Percentiles rank a stretch among this genome's conserved stretches.
Evolutionary conservation across 139 green algal genomes (phyloP).

Genomic region (Picochlorum sp.): DNA sequence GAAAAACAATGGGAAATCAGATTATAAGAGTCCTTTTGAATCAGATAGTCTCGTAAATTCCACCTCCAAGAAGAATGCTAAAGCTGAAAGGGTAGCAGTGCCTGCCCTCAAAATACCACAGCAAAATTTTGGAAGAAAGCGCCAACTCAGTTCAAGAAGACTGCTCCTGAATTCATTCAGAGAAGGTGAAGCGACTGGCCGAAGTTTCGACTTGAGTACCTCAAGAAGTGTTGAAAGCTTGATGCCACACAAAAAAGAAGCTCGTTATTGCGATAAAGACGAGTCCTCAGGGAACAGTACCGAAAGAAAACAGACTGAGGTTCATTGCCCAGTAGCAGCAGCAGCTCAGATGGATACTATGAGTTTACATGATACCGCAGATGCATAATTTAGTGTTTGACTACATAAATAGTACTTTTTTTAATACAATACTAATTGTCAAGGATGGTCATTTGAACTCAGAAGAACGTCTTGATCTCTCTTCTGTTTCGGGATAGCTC

Average conservation of each 20-base stretch:
- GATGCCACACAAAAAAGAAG: constrained; percentile 1
- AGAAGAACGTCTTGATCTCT: too few relatives aligned
- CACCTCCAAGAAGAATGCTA: not conserved
- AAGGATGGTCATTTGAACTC: too few relatives aligned
- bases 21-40: not conserved
- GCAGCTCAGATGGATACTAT: constrained; percentile 3
- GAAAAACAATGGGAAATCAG: not conserved
- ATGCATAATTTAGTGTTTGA: not conserved
- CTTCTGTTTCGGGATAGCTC: too few relatives aligned
- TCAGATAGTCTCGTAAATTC: too few relatives aligned
- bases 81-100: not conserved
- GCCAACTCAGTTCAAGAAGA: constrained; percentile 5
- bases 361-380: not conserved
- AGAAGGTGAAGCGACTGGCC: not conserved
- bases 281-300: not conserved
- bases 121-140: constrained; percentile 1
- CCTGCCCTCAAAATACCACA: not conserved
- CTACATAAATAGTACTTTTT: too few relatives aligned
- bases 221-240: not conserved
- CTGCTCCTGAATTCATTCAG: not conserved
- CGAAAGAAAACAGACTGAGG: not conserved
- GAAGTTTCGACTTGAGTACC: not conserved
- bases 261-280: not conserved
- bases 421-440: too few relatives aligned
- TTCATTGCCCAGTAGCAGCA: not conserved